phyloP scores from a whole-genome alignment of 176 grass and related monocot genomes.

The Carex kokanica region DNA sequence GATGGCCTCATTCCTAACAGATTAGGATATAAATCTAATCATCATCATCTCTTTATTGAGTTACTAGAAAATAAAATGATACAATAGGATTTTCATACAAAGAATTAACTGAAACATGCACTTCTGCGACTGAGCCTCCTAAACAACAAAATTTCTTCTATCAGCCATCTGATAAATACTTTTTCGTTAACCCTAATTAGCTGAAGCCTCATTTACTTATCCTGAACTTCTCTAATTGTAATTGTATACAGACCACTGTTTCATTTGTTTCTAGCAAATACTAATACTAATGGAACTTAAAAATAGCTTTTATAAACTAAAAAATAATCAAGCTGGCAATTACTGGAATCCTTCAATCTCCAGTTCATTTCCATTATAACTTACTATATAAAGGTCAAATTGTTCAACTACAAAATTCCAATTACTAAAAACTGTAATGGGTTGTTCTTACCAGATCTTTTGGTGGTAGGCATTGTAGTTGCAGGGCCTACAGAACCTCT shows the following conservation, averaged over 20 bases:
- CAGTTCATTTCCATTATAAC: background rate
- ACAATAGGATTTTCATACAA: background rate
- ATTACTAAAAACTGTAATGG: background rate
- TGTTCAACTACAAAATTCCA: background rate
- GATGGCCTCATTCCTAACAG: constrained; percentile 57
- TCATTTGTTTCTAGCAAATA: background rate
- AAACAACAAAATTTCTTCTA: background rate
- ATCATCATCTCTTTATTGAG: background rate
- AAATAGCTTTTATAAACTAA: background rate
- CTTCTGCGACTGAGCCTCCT: background rate
- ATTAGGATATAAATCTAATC: constrained; percentile 11
- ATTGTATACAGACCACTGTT: background rate
- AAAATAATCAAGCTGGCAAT: background rate
- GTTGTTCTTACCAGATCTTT: constrained; percentile 58
- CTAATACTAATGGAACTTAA: background rate
- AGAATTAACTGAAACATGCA: background rate
- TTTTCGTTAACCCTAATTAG: background rate
- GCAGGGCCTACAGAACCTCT: constrained; percentile 42
- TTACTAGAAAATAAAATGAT: background rate
- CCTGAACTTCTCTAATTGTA: constrained; percentile 1
- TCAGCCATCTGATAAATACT: background rate
- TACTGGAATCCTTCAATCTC: background rate
- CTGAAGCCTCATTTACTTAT: background rate
- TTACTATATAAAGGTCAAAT: background rate
- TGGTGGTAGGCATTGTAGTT: constrained; percentile 37